Percentiles rank a stretch among this genome's conserved stretches.
Evolutionary conservation across 2,329 filamentous ascomycete genomes (phyloP).

Genomic region (Hypoxylon sp.): DNA sequence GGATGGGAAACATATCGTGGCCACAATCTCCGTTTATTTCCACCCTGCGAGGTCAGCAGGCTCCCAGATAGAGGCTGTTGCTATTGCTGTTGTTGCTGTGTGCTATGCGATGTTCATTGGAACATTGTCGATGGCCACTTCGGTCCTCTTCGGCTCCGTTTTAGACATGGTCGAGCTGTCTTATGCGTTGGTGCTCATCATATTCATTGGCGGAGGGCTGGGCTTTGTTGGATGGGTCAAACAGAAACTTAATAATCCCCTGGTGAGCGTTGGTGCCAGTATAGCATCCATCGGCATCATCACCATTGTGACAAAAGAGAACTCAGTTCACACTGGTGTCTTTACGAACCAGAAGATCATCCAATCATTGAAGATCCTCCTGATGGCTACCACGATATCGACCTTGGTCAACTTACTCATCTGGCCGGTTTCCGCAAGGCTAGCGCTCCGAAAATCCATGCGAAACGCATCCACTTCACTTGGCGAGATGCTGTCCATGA

Average conservation of each 20-base stretch:
- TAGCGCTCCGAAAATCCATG: slow-evolving; percentile 78
- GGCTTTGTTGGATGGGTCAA: slow-evolving; percentile 92
- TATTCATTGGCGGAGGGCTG: slow-evolving; percentile 88
- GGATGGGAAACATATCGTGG: slow-evolving; percentile 94
- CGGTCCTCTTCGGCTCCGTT: slow-evolving; percentile 79
- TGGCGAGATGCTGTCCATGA: slow-evolving; percentile 83
- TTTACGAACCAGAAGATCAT: slow-evolving; percentile 85
- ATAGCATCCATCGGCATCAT: slow-evolving; percentile 90
- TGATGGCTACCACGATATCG: slow-evolving; percentile 80
- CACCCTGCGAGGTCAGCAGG: slow-evolving; percentile 88
- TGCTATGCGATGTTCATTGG: slow-evolving; percentile 81
- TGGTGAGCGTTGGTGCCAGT: slow-evolving; percentile 88
- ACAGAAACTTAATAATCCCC: slow-evolving; percentile 79
- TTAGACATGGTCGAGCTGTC: slow-evolving; percentile 76
- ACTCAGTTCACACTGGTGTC: slow-evolving; percentile 82
- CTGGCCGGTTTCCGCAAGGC: slow-evolving; percentile 82
- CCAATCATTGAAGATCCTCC: slow-evolving; percentile 84
- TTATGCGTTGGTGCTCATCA: slow-evolving; percentile 80
- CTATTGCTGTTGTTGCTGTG: slow-evolving; percentile 82
- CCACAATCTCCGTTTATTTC: slow-evolving; percentile 94
- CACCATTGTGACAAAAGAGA: slow-evolving; percentile 90
- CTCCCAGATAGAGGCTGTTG: slow-evolving; percentile 87
- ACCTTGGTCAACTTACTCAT: slow-evolving; percentile 81
- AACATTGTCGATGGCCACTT: slow-evolving; percentile 88
- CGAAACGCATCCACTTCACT: slow-evolving; percentile 79